These are phyloP conservation scores for Eremochloa ophiuroides DNA, from an alignment of 176 grass and related monocot species.

Conservation along the genomic window DNA sequence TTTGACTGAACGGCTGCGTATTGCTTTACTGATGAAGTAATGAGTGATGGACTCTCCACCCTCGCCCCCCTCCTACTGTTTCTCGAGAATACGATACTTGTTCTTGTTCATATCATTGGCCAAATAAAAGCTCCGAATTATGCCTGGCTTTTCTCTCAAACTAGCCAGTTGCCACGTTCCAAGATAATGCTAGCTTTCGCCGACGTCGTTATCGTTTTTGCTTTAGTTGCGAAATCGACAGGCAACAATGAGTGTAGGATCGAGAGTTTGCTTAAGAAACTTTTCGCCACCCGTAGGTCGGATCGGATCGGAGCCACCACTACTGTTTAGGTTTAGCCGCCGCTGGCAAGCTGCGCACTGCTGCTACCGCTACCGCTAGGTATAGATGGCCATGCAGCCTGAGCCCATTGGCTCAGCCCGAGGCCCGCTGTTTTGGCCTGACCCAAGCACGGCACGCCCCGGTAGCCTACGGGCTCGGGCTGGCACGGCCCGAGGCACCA, in stretches of 20 bases:
- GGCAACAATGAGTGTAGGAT: not conserved
- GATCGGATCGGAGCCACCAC: not conserved
- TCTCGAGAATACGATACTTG: slow-evolving; percentile 27
- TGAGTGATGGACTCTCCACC: not conserved
- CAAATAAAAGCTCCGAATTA: not conserved
- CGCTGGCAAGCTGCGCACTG: not conserved
- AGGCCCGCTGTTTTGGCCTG: too few relatives aligned
- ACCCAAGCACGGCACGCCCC: too few relatives aligned
- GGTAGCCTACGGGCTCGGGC: too few relatives aligned
- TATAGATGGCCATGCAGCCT: too few relatives aligned
- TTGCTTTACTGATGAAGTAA: not conserved
- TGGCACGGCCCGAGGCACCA: too few relatives aligned
- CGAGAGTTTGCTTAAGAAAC: not conserved
- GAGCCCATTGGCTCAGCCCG: too few relatives aligned
- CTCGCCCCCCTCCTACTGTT: not conserved
- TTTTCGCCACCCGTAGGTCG: too few relatives aligned
- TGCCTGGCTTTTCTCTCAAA: not conserved
- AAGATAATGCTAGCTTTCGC: not conserved
- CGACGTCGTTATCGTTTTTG: not conserved
- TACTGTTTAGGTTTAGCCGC: not conserved
- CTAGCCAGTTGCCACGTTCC: not conserved
- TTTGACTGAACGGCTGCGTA: too few relatives aligned
- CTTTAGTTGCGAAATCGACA: not conserved
- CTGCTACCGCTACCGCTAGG: too few relatives aligned
- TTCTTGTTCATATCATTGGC: slow-evolving; percentile 9